Percentiles rank a stretch among this genome's conserved stretches.
Evolutionary conservation across 345 rosid genomes (phyloP).

Genomic region (Anacardium occidentale): DNA sequence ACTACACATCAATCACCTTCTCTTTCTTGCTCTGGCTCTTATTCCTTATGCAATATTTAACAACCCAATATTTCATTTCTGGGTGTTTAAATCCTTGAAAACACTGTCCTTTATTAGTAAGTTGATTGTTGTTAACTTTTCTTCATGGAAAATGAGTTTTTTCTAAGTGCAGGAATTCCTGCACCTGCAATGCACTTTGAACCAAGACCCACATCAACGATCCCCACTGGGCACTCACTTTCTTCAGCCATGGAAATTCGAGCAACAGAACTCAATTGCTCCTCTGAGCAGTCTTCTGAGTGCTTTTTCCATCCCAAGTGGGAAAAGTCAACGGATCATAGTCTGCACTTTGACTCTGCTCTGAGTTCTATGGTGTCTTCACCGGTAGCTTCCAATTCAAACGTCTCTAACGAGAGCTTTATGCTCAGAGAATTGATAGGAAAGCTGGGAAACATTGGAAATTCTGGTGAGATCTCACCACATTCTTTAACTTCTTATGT

Average conservation of each 20-base stretch:
- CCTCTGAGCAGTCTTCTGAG: slow-evolving; percentile 24
- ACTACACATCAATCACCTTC: slow-evolving; percentile 3
- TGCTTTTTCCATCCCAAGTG: slow-evolving; percentile 31
- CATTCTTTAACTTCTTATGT: slow-evolving; percentile 28
- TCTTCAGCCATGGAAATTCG: slow-evolving; percentile 33
- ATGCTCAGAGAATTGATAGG: slow-evolving; percentile 65
- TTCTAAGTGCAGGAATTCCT: slow-evolving; percentile 36
- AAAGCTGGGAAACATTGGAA: slow-evolving; percentile 50
- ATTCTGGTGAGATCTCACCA: slow-evolving; percentile 40
- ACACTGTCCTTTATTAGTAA: no score
- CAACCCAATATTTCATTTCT: not conserved
- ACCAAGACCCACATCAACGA: slow-evolving; percentile 27
- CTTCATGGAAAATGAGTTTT: slow-evolving; percentile 46
- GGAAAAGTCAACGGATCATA: slow-evolving; percentile 60
- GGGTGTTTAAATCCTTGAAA: not conserved
- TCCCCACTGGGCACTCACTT: slow-evolving; percentile 30
- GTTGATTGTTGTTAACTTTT: not conserved
- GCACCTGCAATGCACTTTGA: slow-evolving; percentile 24
- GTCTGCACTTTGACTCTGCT: slow-evolving; percentile 58
- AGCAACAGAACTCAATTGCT: slow-evolving; percentile 21
- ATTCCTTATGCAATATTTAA: not conserved
- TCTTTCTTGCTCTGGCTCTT: not conserved
- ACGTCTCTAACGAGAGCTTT: slow-evolving; percentile 47
- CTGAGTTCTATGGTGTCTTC: slow-evolving; percentile 80
- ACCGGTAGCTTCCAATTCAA: slow-evolving; percentile 57